These are phyloP conservation scores for Nicotiana undulata DNA, from an alignment of 257 asterid species.

Conservation along the genomic window DNA sequence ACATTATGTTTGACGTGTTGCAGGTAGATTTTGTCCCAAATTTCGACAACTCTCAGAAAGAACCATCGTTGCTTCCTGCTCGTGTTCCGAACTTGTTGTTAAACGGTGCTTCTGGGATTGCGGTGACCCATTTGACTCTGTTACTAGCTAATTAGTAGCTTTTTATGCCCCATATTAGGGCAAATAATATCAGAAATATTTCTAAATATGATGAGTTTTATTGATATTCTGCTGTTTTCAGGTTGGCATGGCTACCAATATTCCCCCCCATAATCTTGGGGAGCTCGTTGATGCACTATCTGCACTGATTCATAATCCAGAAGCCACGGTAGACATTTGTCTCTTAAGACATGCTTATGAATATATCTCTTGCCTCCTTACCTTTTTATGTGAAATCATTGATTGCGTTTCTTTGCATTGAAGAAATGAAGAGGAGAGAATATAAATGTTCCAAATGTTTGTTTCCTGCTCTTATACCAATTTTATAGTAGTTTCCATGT, in stretches of 20 bases:
- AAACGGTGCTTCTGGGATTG: slow-evolving; percentile 98
- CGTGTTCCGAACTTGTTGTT: slow-evolving; percentile 78
- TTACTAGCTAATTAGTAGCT: not conserved
- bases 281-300: slow-evolving; percentile 93
- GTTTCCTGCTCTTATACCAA: not conserved
- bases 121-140: slow-evolving; percentile 45
- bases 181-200: not conserved
- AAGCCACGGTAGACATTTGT: slow-evolving; percentile 67
- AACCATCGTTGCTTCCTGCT: slow-evolving; percentile 98
- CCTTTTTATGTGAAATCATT: not conserved
- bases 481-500: not conserved
- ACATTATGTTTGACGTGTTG: slow-evolving; percentile 17
- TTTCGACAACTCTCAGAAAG: slow-evolving; percentile 92
- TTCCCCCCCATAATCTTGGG: slow-evolving; percentile 98
- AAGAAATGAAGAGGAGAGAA: not conserved
- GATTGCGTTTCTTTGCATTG: not conserved
- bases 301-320: slow-evolving; percentile 87
- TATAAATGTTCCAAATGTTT: not conserved
- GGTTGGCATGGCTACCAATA: slow-evolving; percentile 99
- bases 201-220: not conserved
- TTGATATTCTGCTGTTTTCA: slow-evolving; percentile 23
- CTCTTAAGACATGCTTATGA: not conserved
- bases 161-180: not conserved
- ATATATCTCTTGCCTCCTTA: not conserved
- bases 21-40: slow-evolving; percentile 97